Percentiles rank a stretch among this genome's conserved stretches.
phyloP scores from a whole-genome alignment of 441 rosid genomes.

The Mallotus repandus region DNA sequence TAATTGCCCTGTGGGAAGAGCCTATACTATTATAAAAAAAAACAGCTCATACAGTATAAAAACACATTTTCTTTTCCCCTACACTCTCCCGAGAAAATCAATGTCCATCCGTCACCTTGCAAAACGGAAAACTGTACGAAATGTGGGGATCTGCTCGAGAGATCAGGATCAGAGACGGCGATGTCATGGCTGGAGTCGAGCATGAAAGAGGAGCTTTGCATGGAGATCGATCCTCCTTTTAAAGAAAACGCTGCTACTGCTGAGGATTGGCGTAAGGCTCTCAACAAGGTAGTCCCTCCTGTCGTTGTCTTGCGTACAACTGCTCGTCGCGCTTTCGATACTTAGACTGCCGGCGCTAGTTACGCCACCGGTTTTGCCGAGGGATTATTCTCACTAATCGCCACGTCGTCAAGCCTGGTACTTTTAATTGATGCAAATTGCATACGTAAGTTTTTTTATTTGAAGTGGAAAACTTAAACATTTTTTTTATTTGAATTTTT shows the following conservation, averaged over 20 bases:
- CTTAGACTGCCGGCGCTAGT: slow-evolving; percentile 73
- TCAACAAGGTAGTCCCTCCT: slow-evolving; percentile 80
- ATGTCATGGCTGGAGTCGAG: slow-evolving; percentile 40
- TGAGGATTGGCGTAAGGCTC: slow-evolving; percentile 88
- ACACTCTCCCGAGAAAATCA: not conserved
- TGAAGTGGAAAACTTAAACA: too few species aligned
- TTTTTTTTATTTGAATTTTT: not conserved
- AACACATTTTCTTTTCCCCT: not conserved
- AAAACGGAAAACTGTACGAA: not conserved
- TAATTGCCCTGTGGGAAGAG: too few species aligned
- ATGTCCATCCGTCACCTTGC: too few species aligned
- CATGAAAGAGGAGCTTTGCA: slow-evolving; percentile 57
- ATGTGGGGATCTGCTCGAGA: slow-evolving; percentile 65
- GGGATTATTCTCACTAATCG: slow-evolving; percentile 98
- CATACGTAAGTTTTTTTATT: not conserved
- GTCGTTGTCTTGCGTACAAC: slow-evolving; percentile 88
- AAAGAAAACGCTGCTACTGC: slow-evolving; percentile 33
- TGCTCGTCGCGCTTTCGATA: slow-evolving; percentile 85
- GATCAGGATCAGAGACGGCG: slow-evolving; percentile 50
- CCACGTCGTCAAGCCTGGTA: slow-evolving; percentile 95
- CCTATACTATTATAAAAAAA: too few species aligned
- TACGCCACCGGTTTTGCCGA: slow-evolving; percentile 90
- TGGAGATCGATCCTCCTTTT: slow-evolving; percentile 61
- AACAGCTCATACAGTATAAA: too few species aligned
- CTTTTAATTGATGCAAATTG: not conserved